These are phyloP conservation scores for Nectriaceae sp. DNA, from an alignment of 2,329 filamentous ascomycete genomes.

Conservation along the genomic window DNA sequence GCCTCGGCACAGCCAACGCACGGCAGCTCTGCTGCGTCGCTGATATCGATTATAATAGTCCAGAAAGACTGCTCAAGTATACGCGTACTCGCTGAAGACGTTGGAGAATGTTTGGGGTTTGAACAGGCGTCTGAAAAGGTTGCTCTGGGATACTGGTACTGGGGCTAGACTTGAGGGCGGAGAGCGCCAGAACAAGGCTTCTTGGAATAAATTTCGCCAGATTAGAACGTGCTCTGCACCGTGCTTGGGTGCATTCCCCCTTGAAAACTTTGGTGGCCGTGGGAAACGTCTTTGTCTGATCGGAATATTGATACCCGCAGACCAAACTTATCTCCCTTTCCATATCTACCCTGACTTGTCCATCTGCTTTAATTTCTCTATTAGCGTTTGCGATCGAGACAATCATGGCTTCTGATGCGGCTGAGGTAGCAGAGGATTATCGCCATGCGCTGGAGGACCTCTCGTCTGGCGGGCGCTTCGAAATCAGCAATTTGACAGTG, in stretches of 20 bases:
- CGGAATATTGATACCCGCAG: constrained; percentile 6
- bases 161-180: constrained; percentile 25
- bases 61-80: constrained; percentile 9
- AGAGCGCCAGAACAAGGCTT: constrained; percentile 21
- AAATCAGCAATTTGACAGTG: constrained; percentile 96
- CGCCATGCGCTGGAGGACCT: constrained; percentile 90
- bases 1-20: constrained; percentile 9
- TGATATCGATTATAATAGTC: constrained; percentile 9
- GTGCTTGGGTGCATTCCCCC: constrained; percentile 18
- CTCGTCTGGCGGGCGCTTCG: constrained; percentile 85
- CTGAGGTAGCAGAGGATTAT: constrained; percentile 94
- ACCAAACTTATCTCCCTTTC: constrained; percentile 10
- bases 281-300: constrained; percentile 11
- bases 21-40: constrained; percentile 8
- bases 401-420: constrained; percentile 58
- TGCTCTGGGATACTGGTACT: constrained; percentile 25
- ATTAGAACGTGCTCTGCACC: constrained; percentile 25
- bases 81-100: constrained; percentile 16
- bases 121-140: constrained; percentile 20
- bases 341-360: constrained; percentile 13
- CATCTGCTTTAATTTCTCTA: constrained; percentile 2
- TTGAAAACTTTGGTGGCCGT: constrained; percentile 9
- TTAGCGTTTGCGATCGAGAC: constrained; percentile 13
- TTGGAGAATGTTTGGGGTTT: constrained; percentile 22
- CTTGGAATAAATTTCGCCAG: constrained; percentile 34